These are phyloP conservation scores for Botrytis tulipae DNA, from an alignment of 2,329 filamentous ascomycete species.

Conservation along the genomic window DNA sequence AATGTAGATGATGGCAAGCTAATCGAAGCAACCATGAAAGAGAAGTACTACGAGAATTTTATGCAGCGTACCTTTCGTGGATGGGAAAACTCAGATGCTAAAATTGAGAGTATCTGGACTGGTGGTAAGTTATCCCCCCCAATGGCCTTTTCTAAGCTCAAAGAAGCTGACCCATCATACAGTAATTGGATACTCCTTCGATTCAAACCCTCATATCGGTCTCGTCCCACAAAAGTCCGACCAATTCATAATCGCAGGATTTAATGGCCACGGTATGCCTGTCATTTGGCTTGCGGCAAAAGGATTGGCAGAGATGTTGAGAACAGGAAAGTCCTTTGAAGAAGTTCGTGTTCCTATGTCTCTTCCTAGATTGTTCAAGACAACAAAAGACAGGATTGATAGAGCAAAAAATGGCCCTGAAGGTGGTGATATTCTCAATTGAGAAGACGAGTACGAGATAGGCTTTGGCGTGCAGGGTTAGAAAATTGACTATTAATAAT, in stretches of 20 bases:
- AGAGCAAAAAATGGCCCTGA: neutral
- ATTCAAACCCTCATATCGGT: conserved; percentile 14
- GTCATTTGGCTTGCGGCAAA: conserved; percentile 41
- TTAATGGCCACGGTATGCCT: conserved; percentile 22
- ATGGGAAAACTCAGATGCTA: conserved; percentile 46
- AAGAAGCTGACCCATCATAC: neutral
- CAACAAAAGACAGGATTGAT: conserved; percentile 18
- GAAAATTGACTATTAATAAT: neutral
- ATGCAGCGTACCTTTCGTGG: conserved; percentile 39
- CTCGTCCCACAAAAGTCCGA: neutral
- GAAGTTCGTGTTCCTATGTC: conserved; percentile 34
- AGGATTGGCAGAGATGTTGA: conserved; percentile 45
- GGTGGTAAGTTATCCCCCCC: neutral
- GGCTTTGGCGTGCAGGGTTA: neutral
- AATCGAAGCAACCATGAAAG: conserved; percentile 39
- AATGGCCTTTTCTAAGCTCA: neutral
- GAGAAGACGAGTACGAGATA: neutral
- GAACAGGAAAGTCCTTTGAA: conserved; percentile 35
- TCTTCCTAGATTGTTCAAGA: conserved; percentile 41
- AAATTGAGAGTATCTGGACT: conserved; percentile 37
- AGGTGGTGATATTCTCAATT: conserved; percentile 6
- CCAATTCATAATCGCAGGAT: conserved; percentile 17
- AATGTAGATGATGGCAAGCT: conserved; percentile 47
- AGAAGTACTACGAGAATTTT: conserved; percentile 46
- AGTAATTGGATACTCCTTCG: conserved; percentile 17